Percentiles rank a stretch among this genome's conserved stretches.
phyloP scores from a whole-genome alignment of 116 monocot genomes.

The Posidonia oceanica region DNA sequence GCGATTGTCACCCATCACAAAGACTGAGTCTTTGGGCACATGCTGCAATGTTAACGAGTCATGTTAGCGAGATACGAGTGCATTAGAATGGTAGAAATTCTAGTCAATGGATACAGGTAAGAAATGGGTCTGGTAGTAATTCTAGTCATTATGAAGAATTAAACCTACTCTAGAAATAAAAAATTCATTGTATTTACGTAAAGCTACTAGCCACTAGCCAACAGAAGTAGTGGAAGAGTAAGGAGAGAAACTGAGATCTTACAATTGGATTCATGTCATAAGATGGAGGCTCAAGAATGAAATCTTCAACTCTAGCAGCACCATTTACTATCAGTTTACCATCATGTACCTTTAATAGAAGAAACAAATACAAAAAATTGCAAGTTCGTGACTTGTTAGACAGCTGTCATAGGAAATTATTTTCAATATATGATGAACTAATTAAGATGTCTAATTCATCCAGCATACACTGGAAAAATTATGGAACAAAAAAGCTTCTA shows the following conservation, averaged over 20 bases:
- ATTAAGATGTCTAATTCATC: too few species aligned
- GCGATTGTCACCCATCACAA: constrained; percentile 99
- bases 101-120: neutral
- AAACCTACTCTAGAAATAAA: too few species aligned
- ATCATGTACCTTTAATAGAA: constrained; percentile 56
- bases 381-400: too few species aligned
- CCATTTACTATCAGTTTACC: constrained; percentile 99
- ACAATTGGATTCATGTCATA: constrained; percentile 90
- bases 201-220: neutral
- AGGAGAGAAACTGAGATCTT: constrained; percentile 16
- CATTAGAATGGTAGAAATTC: neutral
- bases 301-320: constrained; percentile 50
- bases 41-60: constrained; percentile 29
- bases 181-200: neutral
- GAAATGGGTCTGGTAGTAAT: neutral
- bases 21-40: constrained; percentile 77
- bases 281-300: constrained; percentile 86
- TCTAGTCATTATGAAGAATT: too few species aligned
- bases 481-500: too few species aligned
- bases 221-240: neutral
- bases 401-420: too few species aligned
- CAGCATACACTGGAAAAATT: too few species aligned
- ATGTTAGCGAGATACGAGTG: neutral
- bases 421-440: too few species aligned
- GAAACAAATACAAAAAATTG: constrained; percentile 1